These are phyloP conservation scores for Ceratocystis papillata DNA, from an alignment of 2,329 filamentous ascomycete genomes.

Conservation along the genomic window DNA sequence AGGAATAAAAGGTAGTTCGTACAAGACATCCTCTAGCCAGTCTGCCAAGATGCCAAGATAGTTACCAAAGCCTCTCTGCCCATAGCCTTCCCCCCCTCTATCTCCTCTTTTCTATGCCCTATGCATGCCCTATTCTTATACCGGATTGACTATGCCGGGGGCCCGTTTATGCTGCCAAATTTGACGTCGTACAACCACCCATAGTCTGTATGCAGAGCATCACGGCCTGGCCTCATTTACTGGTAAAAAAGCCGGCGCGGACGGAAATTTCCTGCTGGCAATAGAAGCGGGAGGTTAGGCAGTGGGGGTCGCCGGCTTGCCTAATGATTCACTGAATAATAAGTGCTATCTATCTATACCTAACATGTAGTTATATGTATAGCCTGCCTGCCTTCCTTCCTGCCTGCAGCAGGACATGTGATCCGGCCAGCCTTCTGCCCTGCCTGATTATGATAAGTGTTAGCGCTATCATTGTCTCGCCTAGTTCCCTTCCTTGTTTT, in stretches of 20 bases:
- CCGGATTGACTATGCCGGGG: background rate
- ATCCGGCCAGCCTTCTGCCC: no score
- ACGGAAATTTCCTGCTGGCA: background rate
- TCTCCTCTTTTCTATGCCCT: background rate
- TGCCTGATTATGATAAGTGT: no score
- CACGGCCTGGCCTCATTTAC: slow-evolving; percentile 5
- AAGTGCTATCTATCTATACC: no score
- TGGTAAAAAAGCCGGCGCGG: background rate
- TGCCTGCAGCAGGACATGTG: no score
- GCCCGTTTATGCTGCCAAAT: background rate
- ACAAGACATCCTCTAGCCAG: background rate
- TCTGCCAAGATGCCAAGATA: background rate
- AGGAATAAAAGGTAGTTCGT: background rate
- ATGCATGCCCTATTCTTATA: no score
- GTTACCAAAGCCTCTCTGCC: background rate
- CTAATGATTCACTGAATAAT: no score
- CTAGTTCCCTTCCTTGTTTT: no score
- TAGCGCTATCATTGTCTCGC: no score
- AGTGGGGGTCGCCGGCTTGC: no score
- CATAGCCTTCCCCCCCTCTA: background rate
- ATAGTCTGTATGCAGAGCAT: background rate
- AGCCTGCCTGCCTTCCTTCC: no score
- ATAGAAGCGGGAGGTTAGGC: no score
- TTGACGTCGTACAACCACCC: slow-evolving; percentile 1
- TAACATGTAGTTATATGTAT: no score